Evolutionary conservation across 2,329 filamentous ascomycete species (phyloP).

Genomic region (Triangularia setosa): DNA sequence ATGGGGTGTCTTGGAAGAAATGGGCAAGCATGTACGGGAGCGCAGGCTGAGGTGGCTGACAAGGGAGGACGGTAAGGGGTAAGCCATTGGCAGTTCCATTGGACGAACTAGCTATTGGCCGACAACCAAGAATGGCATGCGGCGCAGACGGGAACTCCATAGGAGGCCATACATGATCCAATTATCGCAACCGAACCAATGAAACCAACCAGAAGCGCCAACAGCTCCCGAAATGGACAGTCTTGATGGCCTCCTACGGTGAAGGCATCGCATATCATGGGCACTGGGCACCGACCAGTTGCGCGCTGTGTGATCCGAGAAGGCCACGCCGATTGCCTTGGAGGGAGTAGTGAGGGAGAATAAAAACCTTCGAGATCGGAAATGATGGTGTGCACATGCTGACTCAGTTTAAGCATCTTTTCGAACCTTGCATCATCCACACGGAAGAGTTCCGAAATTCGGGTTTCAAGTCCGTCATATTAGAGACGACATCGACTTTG

Average conservation of each 20-base stretch:
- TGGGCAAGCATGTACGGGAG: neutral
- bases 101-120: neutral
- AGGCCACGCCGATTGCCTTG: neutral
- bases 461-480: constrained; percentile 2
- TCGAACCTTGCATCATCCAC: neutral
- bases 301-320: neutral
- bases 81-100: neutral
- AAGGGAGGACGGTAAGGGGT: neutral
- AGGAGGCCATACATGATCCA: constrained; percentile 6
- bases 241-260: neutral
- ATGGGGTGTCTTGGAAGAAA: neutral
- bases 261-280: neutral
- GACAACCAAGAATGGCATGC: constrained; percentile 9
- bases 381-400: neutral
- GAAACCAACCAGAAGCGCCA: neutral
- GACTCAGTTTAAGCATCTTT: neutral
- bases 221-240: neutral
- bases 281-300: neutral
- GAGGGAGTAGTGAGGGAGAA: neutral
- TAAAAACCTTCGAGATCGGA: neutral
- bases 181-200: constrained; percentile 20
- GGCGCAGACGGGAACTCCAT: constrained; percentile 5
- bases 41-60: constrained; percentile 5
- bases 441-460: neutral
- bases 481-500: neutral